Evolutionary conservation across 2,329 filamentous ascomycete genomes (phyloP).

Genomic region (Penicillium expansum): DNA sequence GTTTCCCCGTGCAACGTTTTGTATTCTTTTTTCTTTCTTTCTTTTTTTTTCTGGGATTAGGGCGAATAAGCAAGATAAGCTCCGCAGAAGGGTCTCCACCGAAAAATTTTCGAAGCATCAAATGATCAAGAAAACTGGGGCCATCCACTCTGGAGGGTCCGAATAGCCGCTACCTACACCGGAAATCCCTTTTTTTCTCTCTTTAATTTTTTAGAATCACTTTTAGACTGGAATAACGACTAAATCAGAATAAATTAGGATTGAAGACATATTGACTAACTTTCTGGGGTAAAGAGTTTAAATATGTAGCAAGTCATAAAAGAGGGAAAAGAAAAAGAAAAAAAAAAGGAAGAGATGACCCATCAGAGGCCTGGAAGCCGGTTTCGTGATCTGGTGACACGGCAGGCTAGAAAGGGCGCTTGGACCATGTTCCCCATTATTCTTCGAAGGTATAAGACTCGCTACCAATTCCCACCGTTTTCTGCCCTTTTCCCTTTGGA

Average conservation of each 20-base stretch:
- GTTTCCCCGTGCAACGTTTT: conserved; percentile 19
- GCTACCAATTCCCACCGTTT: not conserved
- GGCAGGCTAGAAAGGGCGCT: conserved; percentile 9
- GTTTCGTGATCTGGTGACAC: conserved; percentile 19
- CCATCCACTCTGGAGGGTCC: conserved; percentile 8
- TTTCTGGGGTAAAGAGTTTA: not conserved
- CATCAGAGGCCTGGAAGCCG: conserved; percentile 11
- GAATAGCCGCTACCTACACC: conserved; percentile 7
- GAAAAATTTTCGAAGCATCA: conserved; percentile 29
- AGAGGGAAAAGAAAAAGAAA: not conserved
- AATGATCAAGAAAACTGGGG: conserved; percentile 24
- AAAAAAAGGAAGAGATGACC: not conserved
- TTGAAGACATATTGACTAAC: not conserved
- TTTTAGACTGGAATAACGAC: not conserved
- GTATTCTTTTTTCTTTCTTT: conserved; percentile 6
- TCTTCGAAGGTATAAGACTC: conserved; percentile 15
- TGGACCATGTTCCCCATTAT: conserved; percentile 19
- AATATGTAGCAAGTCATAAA: not conserved
- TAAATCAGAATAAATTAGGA: not conserved
- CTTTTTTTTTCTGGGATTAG: not conserved
- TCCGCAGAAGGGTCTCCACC: conserved; percentile 23
- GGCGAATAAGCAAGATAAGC: conserved; percentile 24
- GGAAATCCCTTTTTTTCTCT: not conserved
- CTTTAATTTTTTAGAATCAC: not conserved
- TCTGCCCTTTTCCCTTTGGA: not conserved